Evolutionary conservation across 1,284 basidiomycete species (phyloP).

Genomic region (Malassezia globosa): DNA sequence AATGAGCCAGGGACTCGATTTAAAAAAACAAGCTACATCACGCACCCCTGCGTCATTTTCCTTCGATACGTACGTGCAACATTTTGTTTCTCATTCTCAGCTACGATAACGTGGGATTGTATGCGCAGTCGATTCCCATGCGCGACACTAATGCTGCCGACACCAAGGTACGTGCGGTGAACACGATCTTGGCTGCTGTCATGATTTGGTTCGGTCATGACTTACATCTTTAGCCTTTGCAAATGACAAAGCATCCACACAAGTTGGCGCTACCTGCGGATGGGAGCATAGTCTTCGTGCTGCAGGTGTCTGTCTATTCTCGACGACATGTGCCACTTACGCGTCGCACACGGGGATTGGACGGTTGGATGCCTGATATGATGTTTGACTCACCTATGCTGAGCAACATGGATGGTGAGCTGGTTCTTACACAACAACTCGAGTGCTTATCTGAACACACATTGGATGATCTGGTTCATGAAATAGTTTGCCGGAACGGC

Average conservation of each 20-base stretch:
- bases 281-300: too few relatives aligned
- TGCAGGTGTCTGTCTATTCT: slow-evolving; percentile 13
- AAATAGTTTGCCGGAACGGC: slow-evolving; percentile 10
- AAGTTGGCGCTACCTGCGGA: too few relatives aligned
- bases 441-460: slow-evolving; percentile 3
- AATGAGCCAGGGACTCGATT: too few relatives aligned
- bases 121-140: not conserved
- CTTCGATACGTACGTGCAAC: slow-evolving; percentile 9
- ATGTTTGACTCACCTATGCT: not conserved
- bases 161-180: too few relatives aligned
- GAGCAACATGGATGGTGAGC: not conserved
- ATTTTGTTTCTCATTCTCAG: not conserved
- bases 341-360: slow-evolving; percentile 4
- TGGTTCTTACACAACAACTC: slow-evolving; percentile 2
- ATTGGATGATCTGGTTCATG: slow-evolving; percentile 1
- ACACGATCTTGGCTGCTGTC: too few relatives aligned
- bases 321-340: slow-evolving; percentile 2
- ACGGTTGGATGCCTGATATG: not conserved
- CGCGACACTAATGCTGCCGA: slow-evolving; percentile 9
- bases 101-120: slow-evolving; percentile 9
- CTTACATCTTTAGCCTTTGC: too few relatives aligned
- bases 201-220: too few relatives aligned
- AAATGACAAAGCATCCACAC: too few relatives aligned
- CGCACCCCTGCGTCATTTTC: slow-evolving; percentile 7
- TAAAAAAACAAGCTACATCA: not conserved